These are phyloP conservation scores for Apiotrichum montevideense DNA, from an alignment of 1,284 basidiomycete genomes.

Conservation along the genomic window DNA sequence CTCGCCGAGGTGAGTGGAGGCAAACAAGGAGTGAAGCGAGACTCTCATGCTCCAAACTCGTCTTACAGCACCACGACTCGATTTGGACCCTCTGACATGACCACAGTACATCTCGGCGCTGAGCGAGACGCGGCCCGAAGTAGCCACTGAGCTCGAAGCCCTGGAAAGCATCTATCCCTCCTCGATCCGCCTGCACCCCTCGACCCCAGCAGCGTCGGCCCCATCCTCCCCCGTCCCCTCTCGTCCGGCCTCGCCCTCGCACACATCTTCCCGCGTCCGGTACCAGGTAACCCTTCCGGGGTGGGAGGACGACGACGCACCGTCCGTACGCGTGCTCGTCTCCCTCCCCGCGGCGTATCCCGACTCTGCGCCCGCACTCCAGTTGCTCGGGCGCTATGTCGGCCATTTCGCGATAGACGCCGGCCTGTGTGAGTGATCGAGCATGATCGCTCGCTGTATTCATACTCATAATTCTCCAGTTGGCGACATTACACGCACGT, in stretches of 20 bases:
- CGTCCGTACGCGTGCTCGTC: slow-evolving; percentile 58
- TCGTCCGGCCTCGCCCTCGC: not conserved
- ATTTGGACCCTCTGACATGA: not conserved
- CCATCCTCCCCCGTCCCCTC: not conserved
- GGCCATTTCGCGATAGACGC: slow-evolving; percentile 55
- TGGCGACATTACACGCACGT: slow-evolving; percentile 71
- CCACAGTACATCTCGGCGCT: slow-evolving; percentile 39
- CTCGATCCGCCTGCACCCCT: slow-evolving; percentile 48
- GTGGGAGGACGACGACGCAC: slow-evolving; percentile 49
- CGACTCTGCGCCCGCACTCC: slow-evolving; percentile 65
- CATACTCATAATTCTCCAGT: slow-evolving; percentile 39
- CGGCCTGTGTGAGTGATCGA: slow-evolving; percentile 36
- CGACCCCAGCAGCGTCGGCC: slow-evolving; percentile 9
- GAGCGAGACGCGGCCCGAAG: slow-evolving; percentile 27
- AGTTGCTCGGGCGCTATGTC: slow-evolving; percentile 77
- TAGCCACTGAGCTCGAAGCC: slow-evolving; percentile 53
- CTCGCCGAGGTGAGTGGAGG: not conserved
- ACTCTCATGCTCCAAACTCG: too few species aligned
- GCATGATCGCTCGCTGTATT: not conserved
- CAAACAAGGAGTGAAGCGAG: too few species aligned
- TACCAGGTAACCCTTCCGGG: slow-evolving; percentile 58
- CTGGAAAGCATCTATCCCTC: slow-evolving; percentile 74
- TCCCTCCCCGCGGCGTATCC: slow-evolving; percentile 71
- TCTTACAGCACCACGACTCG: not conserved
- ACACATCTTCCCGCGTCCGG: slow-evolving; percentile 48